Evolutionary conservation across 225 moss, liverwort and hornwort species (phyloP).

Genomic region (Bryum argenteum): DNA sequence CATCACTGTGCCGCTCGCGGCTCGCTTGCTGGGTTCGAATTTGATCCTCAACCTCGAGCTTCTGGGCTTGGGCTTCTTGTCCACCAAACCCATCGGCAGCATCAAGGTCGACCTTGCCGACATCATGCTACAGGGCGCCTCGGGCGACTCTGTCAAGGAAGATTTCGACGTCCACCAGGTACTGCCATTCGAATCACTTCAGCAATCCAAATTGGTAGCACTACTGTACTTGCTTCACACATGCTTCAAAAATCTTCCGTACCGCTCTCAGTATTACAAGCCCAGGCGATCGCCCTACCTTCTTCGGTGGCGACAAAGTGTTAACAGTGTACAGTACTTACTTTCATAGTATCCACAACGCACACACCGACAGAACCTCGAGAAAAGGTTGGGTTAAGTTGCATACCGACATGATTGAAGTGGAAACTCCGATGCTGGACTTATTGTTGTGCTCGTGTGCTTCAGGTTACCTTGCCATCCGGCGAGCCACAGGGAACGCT

Average conservation of each 20-base stretch:
- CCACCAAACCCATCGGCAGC: conserved; percentile 58
- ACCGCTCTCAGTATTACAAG: too few relatives aligned
- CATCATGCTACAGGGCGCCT: conserved; percentile 34
- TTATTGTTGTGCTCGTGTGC: conserved; percentile 13
- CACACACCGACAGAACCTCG: neutral
- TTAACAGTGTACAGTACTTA: neutral
- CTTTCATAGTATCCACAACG: neutral
- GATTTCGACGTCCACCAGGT: conserved; percentile 31
- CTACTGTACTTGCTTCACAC: neutral
- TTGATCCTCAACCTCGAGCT: conserved; percentile 44
- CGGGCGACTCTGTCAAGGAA: conserved; percentile 33
- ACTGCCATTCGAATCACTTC: neutral
- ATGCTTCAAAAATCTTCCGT: neutral
- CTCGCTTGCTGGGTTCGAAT: conserved; percentile 20
- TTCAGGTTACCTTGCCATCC: conserved; percentile 39
- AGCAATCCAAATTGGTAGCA: neutral
- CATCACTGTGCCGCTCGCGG: conserved; percentile 40
- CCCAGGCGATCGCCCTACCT: neutral
- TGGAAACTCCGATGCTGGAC: neutral
- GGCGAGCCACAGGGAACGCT: conserved; percentile 47
- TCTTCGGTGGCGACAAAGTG: neutral
- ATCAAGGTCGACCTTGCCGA: conserved; percentile 43
- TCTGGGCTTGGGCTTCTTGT: conserved; percentile 50
- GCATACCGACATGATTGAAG: conserved; percentile 5
- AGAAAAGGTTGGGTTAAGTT: neutral